A percentile compares a stretch with the other conserved stretches of the same genome.
These are phyloP conservation scores for Myriosclerotinia duriaeana DNA, from an alignment of 2,329 filamentous ascomycete species.

Conservation along the genomic window DNA sequence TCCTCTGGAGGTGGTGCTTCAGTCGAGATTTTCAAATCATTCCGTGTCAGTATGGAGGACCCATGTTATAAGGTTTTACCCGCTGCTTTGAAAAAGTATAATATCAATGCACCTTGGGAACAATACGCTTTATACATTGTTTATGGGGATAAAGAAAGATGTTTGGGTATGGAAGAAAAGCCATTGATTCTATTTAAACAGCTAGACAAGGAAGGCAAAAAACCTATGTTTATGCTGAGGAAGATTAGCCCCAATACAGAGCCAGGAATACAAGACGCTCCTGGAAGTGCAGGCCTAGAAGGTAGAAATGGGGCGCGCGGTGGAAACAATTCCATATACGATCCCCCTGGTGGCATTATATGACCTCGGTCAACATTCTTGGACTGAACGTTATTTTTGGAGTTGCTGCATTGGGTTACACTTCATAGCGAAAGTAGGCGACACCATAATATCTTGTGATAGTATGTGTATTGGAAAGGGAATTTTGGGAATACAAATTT, in stretches of 20 bases:
- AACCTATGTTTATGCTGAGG: constrained; percentile 82
- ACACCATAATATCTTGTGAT: constrained; percentile 18
- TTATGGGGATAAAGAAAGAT: constrained; percentile 96
- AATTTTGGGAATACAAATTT: constrained; percentile 16
- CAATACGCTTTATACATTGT: constrained; percentile 98
- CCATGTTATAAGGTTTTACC: constrained; percentile 96
- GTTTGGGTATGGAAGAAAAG: constrained; percentile 86
- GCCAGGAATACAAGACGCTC: constrained; percentile 43
- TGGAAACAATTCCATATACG: constrained; percentile 30
- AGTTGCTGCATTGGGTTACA: constrained; percentile 20
- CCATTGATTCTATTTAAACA: constrained; percentile 97
- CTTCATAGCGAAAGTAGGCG: constrained; percentile 23
- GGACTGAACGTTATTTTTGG: constrained; percentile 19
- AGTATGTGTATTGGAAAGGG: constrained; percentile 24
- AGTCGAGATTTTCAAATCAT: constrained; percentile 98
- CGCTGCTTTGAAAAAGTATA: constrained; percentile 94
- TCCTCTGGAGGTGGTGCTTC: constrained; percentile 50
- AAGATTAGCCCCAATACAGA: constrained; percentile 37
- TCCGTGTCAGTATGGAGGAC: constrained; percentile 96
- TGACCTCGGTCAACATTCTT: constrained; percentile 27
- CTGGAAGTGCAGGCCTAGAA: constrained; percentile 26
- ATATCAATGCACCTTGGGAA: constrained; percentile 96
- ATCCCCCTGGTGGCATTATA: constrained; percentile 41
- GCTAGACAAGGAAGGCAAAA: constrained; percentile 92
- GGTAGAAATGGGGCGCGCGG: constrained; percentile 30